These are phyloP conservation scores for Pistacia vera DNA, from an alignment of 345 rosid species.

Conservation along the genomic window DNA sequence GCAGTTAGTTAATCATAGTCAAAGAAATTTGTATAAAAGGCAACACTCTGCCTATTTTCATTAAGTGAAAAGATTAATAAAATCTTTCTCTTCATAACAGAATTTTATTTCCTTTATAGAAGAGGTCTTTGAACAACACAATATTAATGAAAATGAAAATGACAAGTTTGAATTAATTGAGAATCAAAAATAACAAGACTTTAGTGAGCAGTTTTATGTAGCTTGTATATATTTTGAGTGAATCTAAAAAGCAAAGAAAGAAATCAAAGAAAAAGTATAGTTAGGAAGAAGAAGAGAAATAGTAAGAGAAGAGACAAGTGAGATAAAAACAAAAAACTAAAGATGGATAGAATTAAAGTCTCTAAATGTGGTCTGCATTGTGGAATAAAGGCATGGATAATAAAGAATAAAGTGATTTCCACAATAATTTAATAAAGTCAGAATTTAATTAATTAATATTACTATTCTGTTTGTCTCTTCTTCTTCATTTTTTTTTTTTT, in stretches of 20 bases:
- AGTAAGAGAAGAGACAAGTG: constrained; percentile 43
- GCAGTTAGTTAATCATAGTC: too few relatives aligned
- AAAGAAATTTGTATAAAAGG: too few relatives aligned
- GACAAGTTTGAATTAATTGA: background rate
- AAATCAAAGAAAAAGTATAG: constrained; percentile 16
- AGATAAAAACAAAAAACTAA: constrained; percentile 45
- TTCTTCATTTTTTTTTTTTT: too few relatives aligned
- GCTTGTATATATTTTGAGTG: constrained; percentile 4
- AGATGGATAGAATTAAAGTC: constrained; percentile 47
- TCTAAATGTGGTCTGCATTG: constrained; percentile 37
- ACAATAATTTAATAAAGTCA: constrained; percentile 26
- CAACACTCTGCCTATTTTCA: too few relatives aligned
- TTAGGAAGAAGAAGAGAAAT: constrained; percentile 24
- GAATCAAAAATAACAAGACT: background rate
- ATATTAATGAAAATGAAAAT: too few relatives aligned
- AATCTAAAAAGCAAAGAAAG: constrained; percentile 12
- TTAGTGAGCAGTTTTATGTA: background rate
- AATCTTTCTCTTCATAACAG: too few relatives aligned
- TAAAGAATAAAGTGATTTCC: constrained; percentile 62
- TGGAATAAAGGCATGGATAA: constrained; percentile 53
- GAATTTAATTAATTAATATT: background rate
- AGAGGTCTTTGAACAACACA: too few relatives aligned
- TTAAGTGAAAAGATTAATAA: too few relatives aligned
- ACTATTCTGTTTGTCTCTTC: too few relatives aligned
- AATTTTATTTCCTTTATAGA: too few relatives aligned